These are phyloP conservation scores for Pisolithus orientalis DNA, from an alignment of 768 basidiomycete species.

Conservation along the genomic window DNA sequence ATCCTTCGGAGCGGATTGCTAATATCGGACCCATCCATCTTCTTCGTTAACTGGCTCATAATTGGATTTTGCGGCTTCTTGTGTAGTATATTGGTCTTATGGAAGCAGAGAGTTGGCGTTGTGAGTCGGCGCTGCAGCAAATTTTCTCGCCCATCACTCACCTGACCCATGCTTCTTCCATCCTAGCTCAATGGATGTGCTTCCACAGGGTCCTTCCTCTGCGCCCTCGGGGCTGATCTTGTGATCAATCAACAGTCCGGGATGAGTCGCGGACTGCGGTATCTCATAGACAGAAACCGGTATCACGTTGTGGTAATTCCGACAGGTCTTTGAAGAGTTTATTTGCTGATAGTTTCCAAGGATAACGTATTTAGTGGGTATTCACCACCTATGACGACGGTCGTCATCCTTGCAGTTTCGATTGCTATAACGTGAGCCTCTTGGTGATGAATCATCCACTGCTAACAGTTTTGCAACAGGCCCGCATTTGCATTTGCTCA, in stretches of 20 bases:
- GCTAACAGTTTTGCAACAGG: slow-evolving; percentile 22
- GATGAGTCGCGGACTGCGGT: slow-evolving; percentile 57
- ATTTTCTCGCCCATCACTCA: background rate
- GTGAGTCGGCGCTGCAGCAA: slow-evolving; percentile 32
- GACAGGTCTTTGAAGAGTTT: background rate
- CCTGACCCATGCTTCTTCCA: background rate
- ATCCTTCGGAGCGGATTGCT: slow-evolving; percentile 47
- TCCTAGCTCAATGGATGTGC: slow-evolving; percentile 42
- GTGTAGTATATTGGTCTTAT: slow-evolving; percentile 37
- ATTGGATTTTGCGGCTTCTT: slow-evolving; percentile 38
- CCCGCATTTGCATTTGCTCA: slow-evolving; percentile 50
- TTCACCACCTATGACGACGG: slow-evolving; percentile 42
- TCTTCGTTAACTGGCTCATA: slow-evolving; percentile 48
- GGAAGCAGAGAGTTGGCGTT: slow-evolving; percentile 42
- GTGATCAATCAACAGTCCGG: slow-evolving; percentile 52
- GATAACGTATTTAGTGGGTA: slow-evolving; percentile 45
- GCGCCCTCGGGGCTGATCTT: slow-evolving; percentile 51
- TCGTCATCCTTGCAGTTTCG: slow-evolving; percentile 48
- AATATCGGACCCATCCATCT: slow-evolving; percentile 28
- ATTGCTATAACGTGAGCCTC: slow-evolving; percentile 48
- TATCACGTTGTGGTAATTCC: slow-evolving; percentile 47
- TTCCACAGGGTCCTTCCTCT: slow-evolving; percentile 57
- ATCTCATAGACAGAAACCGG: slow-evolving; percentile 56
- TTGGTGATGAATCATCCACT: background rate
- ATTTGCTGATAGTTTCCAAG: slow-evolving; percentile 23